A percentile compares a stretch with the other conserved stretches of the same genome.
phyloP scores from a whole-genome alignment of 306 rosid genomes.

The Trifolium subterraneum region DNA sequence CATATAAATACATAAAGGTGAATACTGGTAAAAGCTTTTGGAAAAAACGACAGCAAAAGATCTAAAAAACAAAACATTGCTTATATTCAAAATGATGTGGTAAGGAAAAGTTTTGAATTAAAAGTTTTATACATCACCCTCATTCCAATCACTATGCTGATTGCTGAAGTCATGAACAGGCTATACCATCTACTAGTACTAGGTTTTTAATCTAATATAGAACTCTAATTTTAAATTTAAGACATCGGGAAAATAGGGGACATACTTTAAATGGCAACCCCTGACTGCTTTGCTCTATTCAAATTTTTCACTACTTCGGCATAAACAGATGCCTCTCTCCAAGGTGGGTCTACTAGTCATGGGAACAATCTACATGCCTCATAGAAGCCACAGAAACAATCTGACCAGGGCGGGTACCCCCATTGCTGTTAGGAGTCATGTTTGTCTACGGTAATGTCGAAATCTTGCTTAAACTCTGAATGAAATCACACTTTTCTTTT shows the following conservation, averaged over 20 bases:
- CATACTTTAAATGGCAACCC: constrained; percentile 84
- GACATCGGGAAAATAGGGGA: constrained; percentile 15
- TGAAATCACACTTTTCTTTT: constrained; percentile 93
- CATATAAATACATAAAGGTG: constrained; percentile 33
- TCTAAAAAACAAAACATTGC: too few species aligned
- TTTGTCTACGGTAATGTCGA: constrained; percentile 88
- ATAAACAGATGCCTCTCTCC: constrained; percentile 80
- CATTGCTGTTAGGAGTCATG: constrained; percentile 51
- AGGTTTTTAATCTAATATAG: constrained; percentile 18
- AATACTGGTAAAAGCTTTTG: neutral
- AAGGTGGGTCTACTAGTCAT: constrained; percentile 66
- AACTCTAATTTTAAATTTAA: constrained; percentile 29
- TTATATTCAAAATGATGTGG: constrained; percentile 18
- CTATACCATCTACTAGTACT: constrained; percentile 10
- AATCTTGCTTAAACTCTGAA: constrained; percentile 90
- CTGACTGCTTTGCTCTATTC: constrained; percentile 83
- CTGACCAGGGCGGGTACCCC: constrained; percentile 68
- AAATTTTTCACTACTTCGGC: constrained; percentile 83
- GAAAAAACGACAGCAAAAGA: constrained; percentile 30
- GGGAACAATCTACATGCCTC: constrained; percentile 65
- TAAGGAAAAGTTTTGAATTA: constrained; percentile 23
- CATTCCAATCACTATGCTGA: constrained; percentile 27
- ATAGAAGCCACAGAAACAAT: constrained; percentile 56
- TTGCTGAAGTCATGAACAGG: constrained; percentile 27
- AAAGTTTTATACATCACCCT: constrained; percentile 26